Percentiles rank a stretch among this genome's conserved stretches.
These are phyloP conservation scores for Penicillium goetzii DNA, from an alignment of 495 filamentous ascomycete species.

Conservation along the genomic window DNA sequence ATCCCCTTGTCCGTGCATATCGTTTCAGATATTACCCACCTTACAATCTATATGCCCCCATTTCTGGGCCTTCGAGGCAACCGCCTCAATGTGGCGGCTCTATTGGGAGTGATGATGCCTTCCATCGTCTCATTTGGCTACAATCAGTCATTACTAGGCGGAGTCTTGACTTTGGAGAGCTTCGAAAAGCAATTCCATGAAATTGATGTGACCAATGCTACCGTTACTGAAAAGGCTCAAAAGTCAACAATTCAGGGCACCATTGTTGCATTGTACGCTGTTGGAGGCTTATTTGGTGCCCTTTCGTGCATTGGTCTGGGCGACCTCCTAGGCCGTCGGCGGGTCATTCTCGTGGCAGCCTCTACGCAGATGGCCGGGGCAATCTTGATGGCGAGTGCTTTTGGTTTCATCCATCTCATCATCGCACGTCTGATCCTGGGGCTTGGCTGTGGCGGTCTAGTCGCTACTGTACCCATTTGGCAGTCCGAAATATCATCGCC, in stretches of 20 bases:
- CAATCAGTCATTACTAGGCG: conserved; percentile 45
- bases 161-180: conserved; percentile 28
- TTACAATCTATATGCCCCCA: conserved; percentile 13
- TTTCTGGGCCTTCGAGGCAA: conserved; percentile 28
- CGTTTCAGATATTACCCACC: neutral
- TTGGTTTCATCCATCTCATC: conserved; percentile 30
- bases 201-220: conserved; percentile 38
- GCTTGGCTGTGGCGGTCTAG: conserved; percentile 56
- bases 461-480: conserved; percentile 50
- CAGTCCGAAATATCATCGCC: conserved; percentile 48
- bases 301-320: conserved; percentile 27
- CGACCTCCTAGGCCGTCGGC: conserved; percentile 29
- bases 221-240: conserved; percentile 31
- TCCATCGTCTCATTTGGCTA: conserved; percentile 49
- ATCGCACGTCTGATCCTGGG: conserved; percentile 49
- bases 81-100: conserved; percentile 27
- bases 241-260: conserved; percentile 25
- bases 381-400: conserved; percentile 41
- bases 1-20: neutral
- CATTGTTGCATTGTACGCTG: conserved; percentile 31
- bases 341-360: conserved; percentile 26
- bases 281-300: conserved; percentile 29
- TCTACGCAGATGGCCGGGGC: conserved; percentile 34
- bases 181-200: conserved; percentile 47
- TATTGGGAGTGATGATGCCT: conserved; percentile 34